Conservation (phyloP, 2,329 filamentous ascomycete species). For the Fusarium ramigenum region DNA sequence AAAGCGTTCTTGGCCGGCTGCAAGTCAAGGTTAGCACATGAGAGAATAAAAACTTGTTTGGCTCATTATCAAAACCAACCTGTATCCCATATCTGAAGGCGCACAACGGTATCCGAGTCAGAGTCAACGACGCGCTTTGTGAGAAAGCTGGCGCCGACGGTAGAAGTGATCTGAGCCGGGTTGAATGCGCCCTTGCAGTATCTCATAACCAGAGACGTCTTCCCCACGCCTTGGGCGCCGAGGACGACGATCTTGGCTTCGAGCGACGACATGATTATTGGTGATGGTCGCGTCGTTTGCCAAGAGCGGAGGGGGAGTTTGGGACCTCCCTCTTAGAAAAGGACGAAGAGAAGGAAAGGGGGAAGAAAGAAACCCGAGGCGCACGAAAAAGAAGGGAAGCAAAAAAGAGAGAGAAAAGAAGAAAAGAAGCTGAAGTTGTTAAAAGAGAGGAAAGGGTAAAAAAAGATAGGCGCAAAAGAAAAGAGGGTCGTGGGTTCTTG, state of each 20-base stretch:
- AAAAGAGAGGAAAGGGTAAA: neutral
- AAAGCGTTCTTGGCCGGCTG: slow-evolving; percentile 92
- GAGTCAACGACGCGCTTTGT: slow-evolving; percentile 83
- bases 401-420: slow-evolving; percentile 17
- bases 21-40: slow-evolving; percentile 9
- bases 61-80: slow-evolving; percentile 52
- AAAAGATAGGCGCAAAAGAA: slow-evolving; percentile 21
- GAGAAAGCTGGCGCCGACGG: slow-evolving; percentile 83
- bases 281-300: slow-evolving; percentile 17
- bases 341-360: slow-evolving; percentile 7
- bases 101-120: slow-evolving; percentile 85
- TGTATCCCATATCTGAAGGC: slow-evolving; percentile 97
- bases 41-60: neutral
- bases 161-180: slow-evolving; percentile 71
- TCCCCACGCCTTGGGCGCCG: slow-evolving; percentile 81
- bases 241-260: slow-evolving; percentile 86
- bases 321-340: slow-evolving; percentile 8
- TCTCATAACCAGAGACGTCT: slow-evolving; percentile 80
- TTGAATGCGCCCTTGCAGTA: slow-evolving; percentile 79
- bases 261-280: slow-evolving; percentile 64
- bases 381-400: slow-evolving; percentile 13
- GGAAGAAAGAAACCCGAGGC: neutral
- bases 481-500: slow-evolving; percentile 23
- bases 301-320: slow-evolving; percentile 3
- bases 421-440: slow-evolving; percentile 13